Evolutionary conservation across 371 early-diverging fungal genomes (phyloP), one percentile per base, ranked within the genome.

Genomic region (Mycotypha africana): DNA sequence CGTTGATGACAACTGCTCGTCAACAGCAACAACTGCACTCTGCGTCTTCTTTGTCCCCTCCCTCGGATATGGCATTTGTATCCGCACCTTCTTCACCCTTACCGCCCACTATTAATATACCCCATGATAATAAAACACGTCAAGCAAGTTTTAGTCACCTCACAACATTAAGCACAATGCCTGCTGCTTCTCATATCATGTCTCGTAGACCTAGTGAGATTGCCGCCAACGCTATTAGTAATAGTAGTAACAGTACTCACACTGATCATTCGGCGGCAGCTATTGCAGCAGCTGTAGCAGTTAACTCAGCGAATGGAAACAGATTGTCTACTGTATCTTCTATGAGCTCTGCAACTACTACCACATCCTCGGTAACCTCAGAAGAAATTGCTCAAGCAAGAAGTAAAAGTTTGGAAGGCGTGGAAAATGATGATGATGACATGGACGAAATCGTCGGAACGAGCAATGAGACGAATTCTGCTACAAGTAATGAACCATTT

Each of bases 21-120:
- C n/a, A n/a, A n/a, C n/a, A n/a, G n/a, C n/a, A 21, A 49, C 9
- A 35, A 28, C 15, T 36, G 11, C n/a, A n/a, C n/a, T n/a, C n/a
- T n/a, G n/a, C n/a, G n/a, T n/a, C n/a, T n/a, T n/a, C n/a, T n/a
- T n/a, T n/a, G n/a, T n/a, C n/a, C n/a, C 46, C 50, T 25, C 53
- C 45, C 22, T 57, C 57, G 26, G 62, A 57, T 44, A 51, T 68
- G 15, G 58, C 53, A 15, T 49, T 56, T 23, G 54, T 51, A 2
- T 64, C 68, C 14, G 61, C 65, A 12, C 65, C 65, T 9, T 53
- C 58, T 16, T 40, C 48, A 7, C 20, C 30, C 15, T 14, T 43
- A 28, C 31, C 46, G 25, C 34, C 8, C 4, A 32, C 25, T 15
- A 21, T 26, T 7, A 12, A 12, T 28, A 28, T 12, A 28, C 30